Evolutionary conservation across 2,329 filamentous ascomycete species (phyloP), one percentile per base, ranked within the genome.

Genomic region (Pseudocercospora musae): DNA sequence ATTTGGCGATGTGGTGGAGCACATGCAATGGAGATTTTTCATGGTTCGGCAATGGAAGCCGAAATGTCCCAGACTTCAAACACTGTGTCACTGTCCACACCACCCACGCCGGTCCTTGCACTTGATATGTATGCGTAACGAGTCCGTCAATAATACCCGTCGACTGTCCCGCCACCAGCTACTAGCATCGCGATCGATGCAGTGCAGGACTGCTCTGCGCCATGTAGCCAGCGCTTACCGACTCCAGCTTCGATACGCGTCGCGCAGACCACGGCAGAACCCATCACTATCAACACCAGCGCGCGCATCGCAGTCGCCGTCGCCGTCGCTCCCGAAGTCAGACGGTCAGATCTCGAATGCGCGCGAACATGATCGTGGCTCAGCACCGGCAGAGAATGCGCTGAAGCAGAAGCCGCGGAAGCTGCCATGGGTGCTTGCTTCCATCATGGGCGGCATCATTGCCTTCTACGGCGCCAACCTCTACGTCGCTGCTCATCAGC

Each of bases 391-490:
- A 11, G 27, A 54, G n/a, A 54, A 54, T 37, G 52, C 52, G 29
- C 52, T 54, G 11, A 33, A 37, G 29, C 52, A 54, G 29, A 54
- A 37, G 20, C n/a, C 15, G 18, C 52, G 52, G 10, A 54, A 20
- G 27, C 29, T 54, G 25, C 52, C 52, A 33, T 54, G 55, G 40
- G 21, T 48, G n/a, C 37, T 57, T 15, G 25, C 55, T 31, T 44
- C 55, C 27, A 25, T 57, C 37, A 57, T 57, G 55, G 55, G 49
- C 23, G 78, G 77, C 46, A 75, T 70, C 3, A 66, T 80, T 44
- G 78, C 76, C 29, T 71, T 79, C 66, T 81, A 81, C 63, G 70
- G 69, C 40, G 68, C 73, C 7, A 71, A 74, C 60, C 69, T 81
- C 20, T 76, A 73, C 65, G 59, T 77, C 69, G 66, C 70, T 70